These are phyloP conservation scores for Colletotrichum caudatum DNA, from an alignment of 2,329 filamentous ascomycete species.

Conservation along the genomic window DNA sequence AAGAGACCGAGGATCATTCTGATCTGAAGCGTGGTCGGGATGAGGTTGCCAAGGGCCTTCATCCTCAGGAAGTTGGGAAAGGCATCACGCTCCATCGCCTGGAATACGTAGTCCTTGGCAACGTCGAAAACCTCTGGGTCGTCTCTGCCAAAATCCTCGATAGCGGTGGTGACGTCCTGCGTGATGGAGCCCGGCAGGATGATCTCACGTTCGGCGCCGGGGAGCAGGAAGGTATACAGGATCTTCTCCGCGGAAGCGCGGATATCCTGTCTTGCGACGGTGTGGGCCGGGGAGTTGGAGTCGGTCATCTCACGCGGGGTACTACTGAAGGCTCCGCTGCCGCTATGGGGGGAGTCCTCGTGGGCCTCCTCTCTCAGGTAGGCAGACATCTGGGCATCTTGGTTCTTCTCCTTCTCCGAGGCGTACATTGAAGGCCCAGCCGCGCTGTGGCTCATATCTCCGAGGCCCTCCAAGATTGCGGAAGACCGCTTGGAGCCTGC, in stretches of 20 bases:
- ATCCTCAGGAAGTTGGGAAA: constrained; percentile 95
- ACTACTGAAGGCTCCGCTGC: constrained; percentile 70
- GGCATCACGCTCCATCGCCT: constrained; percentile 99
- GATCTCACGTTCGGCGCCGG: constrained; percentile 96
- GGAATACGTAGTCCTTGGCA: constrained; percentile 99
- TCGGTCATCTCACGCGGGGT: constrained; percentile 74
- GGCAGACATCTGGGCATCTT: constrained; percentile 91
- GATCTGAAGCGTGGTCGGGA: constrained; percentile 89
- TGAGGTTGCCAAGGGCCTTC: constrained; percentile 95
- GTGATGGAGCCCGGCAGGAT: constrained; percentile 90
- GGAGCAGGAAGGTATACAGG: constrained; percentile 95
- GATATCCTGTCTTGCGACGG: constrained; percentile 89
- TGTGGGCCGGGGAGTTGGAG: constrained; percentile 85
- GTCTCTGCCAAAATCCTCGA: constrained; percentile 91
- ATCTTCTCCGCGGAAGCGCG: constrained; percentile 97
- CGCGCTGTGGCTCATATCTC: constrained; percentile 72
- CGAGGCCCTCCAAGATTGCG: constrained; percentile 77
- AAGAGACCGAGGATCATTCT: constrained; percentile 87
- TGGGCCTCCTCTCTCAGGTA: constrained; percentile 80
- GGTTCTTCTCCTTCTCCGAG: constrained; percentile 78
- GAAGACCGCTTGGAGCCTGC: constrained; percentile 87
- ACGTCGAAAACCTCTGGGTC: constrained; percentile 98
- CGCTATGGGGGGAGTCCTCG: constrained; percentile 64
- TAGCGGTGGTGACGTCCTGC: constrained; percentile 84
- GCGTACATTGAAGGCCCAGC: constrained; percentile 73